Base-by-base conservation (phyloP, 768 basidiomycete genomes). In the Strobilomyces dryophilus region DNA sequence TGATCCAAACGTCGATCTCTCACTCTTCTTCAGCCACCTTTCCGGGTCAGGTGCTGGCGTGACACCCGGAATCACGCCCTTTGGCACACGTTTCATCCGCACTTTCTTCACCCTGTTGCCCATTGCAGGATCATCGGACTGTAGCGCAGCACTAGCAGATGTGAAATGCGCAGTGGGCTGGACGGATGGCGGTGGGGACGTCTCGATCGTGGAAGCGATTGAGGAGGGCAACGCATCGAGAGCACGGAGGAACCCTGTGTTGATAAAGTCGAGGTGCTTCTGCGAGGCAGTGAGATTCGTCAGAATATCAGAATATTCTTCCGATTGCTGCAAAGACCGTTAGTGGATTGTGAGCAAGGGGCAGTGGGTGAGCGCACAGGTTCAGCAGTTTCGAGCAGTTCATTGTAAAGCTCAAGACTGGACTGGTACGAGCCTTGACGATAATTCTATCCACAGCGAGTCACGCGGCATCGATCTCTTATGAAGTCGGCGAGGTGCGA, bases 1-100 rank as follows among this genome's bases (percentile, higher is more conserved):
- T 17, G 74, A 74, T 35, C 62, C 64, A 65, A 79, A 82, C 26
- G 76, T 80, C 14, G 85, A 78, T 45, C 89, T 75, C 67, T 91
- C 88, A 48, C 81, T 87, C 74, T 90, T 92, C 80, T 92, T 92
- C 54, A 92, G 66, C 90, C 90, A 92, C 56, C 90, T 75, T 67
- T 92, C 90, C 24, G 90, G 89, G 71, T 92, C 90, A 31, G 91
- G 90, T 17, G 83, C 77, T 27, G 89, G 89, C 5, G 89, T 90
- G 12, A 89, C 82, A 18, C 90, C 89, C 17, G 83, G 86, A 24
- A 83, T 69, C 20, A 92, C 85, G n/a, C 86, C 85, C 50, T 79
- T 76, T 14, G 90, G 89, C 17, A 92, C 76, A 64, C 89, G 83
- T 56, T 80, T 79, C 69, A 70, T 79, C 53, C 85, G 78, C 59